Evolutionary conservation across 2,329 filamentous ascomycete genomes (phyloP).

Genomic region (Penicillium janthinellum): DNA sequence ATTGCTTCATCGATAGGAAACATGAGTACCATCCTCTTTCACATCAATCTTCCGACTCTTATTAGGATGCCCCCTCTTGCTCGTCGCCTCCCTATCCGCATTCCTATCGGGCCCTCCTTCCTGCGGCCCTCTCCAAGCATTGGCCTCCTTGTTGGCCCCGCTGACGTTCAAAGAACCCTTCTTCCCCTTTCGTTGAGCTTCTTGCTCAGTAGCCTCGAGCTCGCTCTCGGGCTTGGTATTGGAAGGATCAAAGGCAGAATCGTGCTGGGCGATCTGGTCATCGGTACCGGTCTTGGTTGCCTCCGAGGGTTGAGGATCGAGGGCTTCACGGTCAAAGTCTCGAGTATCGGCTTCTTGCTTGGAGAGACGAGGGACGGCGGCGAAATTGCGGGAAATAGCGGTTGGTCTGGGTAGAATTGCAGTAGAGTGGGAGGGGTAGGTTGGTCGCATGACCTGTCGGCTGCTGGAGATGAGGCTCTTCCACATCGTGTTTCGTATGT

Average conservation of each 20-base stretch:
- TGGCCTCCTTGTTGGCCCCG: slow-evolving; percentile 62
- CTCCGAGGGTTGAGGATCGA: slow-evolving; percentile 68
- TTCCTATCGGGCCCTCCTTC: slow-evolving; percentile 49
- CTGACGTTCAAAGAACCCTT: slow-evolving; percentile 58
- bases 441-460: slow-evolving; percentile 15
- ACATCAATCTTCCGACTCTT: slow-evolving; percentile 37
- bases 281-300: slow-evolving; percentile 69
- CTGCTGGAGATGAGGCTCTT: slow-evolving; percentile 22
- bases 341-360: slow-evolving; percentile 9
- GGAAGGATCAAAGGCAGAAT: slow-evolving; percentile 69
- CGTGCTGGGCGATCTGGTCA: slow-evolving; percentile 58
- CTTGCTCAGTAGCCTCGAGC: slow-evolving; percentile 32
- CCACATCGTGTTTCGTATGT: slow-evolving; percentile 19
- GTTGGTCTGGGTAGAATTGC: not conserved
- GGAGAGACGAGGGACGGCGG: slow-evolving; percentile 10
- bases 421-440: not conserved
- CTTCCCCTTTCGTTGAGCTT: slow-evolving; percentile 45
- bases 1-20: slow-evolving; percentile 17
- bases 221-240: slow-evolving; percentile 68
- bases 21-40: slow-evolving; percentile 30
- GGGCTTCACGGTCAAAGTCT: slow-evolving; percentile 56
- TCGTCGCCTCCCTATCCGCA: slow-evolving; percentile 40
- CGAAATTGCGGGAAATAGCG: slow-evolving; percentile 7
- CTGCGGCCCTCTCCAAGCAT: slow-evolving; percentile 48
- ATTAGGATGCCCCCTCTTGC: slow-evolving; percentile 38